Base-by-base conservation (phyloP, 2,329 filamentous ascomycete genomes). In the Gaeumannomyces tritici region DNA sequence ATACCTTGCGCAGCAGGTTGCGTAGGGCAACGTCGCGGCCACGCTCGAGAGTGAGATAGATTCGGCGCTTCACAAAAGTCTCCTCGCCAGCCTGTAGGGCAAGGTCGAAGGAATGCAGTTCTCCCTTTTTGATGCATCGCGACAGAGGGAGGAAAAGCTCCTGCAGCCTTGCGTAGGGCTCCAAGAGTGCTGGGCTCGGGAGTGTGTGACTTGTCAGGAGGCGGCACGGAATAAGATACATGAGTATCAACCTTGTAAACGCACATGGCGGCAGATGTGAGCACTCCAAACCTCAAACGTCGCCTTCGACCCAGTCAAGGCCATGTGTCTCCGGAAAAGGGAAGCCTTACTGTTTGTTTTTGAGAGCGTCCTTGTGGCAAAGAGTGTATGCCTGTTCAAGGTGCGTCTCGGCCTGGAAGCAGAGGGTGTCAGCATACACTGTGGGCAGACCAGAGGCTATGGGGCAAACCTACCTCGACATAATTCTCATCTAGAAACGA, bases 401-500 rank as follows among this genome's bases (percentile, higher is more conserved):
- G 72, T 91, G 83, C 67, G 88, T 84, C 74, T 96, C 91, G 0
- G 93, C 90, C 84, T 92, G 67, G 11, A 9, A 8, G 33, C n/a
- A n/a, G n/a, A 58, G 57, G 66, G 31, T 28, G 42, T 63, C 31
- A 59, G 29, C 60, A 18, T 12, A 64, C 12, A 15, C 55, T 42
- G 51, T 31, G 18, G 9, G 35, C 18, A 13, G 4, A 7, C 1
- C 8, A 26, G 13, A 24, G 6, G 9, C n/a, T 35, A n/a, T 35
- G 47, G 31, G 18, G 21, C 33, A 18, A 18, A 8, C 75, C 56
- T 70, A 91, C 90, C 77, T 90, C 84, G 2, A 82, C 79, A 70
- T 99, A 99, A 71, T 97, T 91, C 72, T 99, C 96, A 65, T 98
- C 93, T 6, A 99, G 76, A 72, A 99, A 99, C 63, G 87, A 84